Evolutionary conservation across 169 alveolate species (phyloP).

Genomic region (Theileria annulata): DNA sequence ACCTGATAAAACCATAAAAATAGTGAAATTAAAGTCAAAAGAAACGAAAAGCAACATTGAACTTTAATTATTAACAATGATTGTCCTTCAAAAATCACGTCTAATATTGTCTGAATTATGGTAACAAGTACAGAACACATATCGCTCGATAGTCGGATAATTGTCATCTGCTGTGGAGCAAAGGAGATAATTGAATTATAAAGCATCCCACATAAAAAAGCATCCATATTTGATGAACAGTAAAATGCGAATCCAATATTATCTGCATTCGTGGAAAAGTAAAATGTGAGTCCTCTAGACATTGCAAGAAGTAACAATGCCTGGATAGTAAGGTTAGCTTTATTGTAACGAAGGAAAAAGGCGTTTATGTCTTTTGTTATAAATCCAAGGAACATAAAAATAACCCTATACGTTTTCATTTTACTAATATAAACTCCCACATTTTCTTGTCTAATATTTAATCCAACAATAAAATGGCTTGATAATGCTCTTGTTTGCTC

Average conservation of each 20-base stretch:
- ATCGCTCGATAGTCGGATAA: background rate
- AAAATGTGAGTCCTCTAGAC: background rate
- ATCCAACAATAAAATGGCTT: conserved; percentile 31
- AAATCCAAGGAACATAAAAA: conserved; percentile 6
- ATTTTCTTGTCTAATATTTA: conserved; percentile 28
- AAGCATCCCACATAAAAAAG: conserved; percentile 20
- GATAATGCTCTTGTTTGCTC: background rate
- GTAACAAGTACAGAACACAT: conserved; percentile 6
- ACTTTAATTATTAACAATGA: background rate
- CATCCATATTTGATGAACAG: background rate
- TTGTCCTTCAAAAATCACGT: background rate
- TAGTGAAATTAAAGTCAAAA: background rate
- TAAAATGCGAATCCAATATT: background rate
- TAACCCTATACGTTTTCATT: conserved; percentile 23
- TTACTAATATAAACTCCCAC: conserved; percentile 21
- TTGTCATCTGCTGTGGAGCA: conserved; percentile 23
- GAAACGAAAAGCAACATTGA: background rate
- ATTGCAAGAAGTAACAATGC: background rate
- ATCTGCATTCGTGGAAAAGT: background rate
- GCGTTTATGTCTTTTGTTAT: background rate
- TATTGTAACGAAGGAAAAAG: background rate
- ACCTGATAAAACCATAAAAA: background rate
- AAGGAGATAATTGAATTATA: conserved; percentile 32
- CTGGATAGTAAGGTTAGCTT: background rate
- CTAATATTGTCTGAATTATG: conserved; percentile 34